A percentile compares a stretch with the other conserved stretches of the same genome.
These are phyloP conservation scores for Hyphodiscus hymeniophilus DNA, from an alignment of 495 filamentous ascomycete genomes.

Conservation along the genomic window DNA sequence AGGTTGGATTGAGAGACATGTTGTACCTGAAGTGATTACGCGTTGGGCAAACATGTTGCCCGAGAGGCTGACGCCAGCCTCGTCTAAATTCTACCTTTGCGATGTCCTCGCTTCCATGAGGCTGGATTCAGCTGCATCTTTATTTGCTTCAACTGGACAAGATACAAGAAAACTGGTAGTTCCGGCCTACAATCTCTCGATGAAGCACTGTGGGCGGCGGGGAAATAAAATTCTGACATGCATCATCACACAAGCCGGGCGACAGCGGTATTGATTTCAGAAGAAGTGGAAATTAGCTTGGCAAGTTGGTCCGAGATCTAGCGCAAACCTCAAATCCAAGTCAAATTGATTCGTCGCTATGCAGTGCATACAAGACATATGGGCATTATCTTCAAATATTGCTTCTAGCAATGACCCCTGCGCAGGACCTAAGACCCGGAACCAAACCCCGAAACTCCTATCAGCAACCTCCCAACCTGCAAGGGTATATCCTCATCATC, in stretches of 20 bases:
- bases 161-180: too few relatives aligned
- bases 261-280: not conserved
- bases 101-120: too few relatives aligned
- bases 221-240: not conserved
- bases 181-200: not conserved
- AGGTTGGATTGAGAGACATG: too few relatives aligned
- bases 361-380: too few relatives aligned
- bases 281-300: not conserved
- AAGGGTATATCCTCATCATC: not conserved
- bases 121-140: too few relatives aligned
- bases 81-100: too few relatives aligned
- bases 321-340: too few relatives aligned
- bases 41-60: not conserved
- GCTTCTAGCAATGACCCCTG: too few relatives aligned
- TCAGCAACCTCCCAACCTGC: not conserved
- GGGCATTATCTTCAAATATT: too few relatives aligned
- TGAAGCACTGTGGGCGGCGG: not conserved
- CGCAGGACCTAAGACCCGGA: not conserved
- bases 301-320: not conserved
- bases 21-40: too few relatives aligned
- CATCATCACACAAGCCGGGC: not conserved
- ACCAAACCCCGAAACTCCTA: not conserved
- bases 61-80: not conserved
- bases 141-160: too few relatives aligned
- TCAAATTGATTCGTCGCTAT: too few relatives aligned